Percentiles rank a stretch among this genome's conserved stretches.
These are phyloP conservation scores for Leishmania lainsoni DNA, from an alignment of 208 protist genomes.

Conservation along the genomic window DNA sequence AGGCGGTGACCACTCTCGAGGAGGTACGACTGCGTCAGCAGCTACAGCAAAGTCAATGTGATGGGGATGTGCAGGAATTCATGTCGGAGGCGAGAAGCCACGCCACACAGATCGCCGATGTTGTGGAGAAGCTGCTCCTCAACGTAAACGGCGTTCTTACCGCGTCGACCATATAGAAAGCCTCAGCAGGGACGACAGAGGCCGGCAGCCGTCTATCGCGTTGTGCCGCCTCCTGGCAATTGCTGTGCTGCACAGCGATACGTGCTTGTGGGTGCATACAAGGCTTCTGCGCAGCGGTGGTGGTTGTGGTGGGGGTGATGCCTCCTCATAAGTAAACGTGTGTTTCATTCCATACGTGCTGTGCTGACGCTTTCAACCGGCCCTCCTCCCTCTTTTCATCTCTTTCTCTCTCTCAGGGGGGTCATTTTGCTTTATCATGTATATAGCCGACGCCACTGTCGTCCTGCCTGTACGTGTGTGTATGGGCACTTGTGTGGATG, in stretches of 20 bases:
- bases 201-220: too few relatives aligned
- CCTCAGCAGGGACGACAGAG: background rate
- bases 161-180: background rate
- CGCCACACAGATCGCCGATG: slow-evolving; percentile 63
- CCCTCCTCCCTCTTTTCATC: slow-evolving; percentile 4
- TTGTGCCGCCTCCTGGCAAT: too few relatives aligned
- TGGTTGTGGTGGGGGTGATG: background rate
- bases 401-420: background rate
- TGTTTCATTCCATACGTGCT: background rate
- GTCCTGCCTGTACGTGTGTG: background rate
- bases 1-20: slow-evolving; percentile 32
- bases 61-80: slow-evolving; percentile 4
- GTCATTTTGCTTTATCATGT: background rate
- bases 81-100: slow-evolving; percentile 39
- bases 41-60: background rate
- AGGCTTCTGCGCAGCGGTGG: background rate
- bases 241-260: background rate
- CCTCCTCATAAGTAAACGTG: background rate
- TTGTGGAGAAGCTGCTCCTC: slow-evolving; percentile 75
- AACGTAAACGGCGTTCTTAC: slow-evolving; percentile 62
- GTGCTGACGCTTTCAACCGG: too few relatives aligned
- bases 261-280: background rate
- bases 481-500: background rate
- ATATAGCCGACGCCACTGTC: background rate
- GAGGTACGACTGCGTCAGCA: slow-evolving; percentile 18